Evolutionary conservation across 805 yeast genomes (phyloP), one percentile per base, ranked within the genome.

Genomic region (Monosporozyma solicola): DNA sequence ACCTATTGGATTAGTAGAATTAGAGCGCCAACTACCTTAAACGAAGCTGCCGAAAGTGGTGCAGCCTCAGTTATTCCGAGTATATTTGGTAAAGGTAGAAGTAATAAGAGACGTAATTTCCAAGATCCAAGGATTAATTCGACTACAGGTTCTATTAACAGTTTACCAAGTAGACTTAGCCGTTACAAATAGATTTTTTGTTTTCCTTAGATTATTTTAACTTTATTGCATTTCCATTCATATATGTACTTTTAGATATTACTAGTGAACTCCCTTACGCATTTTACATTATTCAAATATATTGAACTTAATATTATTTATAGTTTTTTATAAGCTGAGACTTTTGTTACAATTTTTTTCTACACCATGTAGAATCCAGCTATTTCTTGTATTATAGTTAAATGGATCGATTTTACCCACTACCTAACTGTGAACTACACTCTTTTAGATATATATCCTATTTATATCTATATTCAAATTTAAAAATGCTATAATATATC

Each of bases 1-100:
- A 68, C 69, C 22, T 68, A 62, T 58, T 74, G 77, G 77, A 57
- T 75, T 44, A 64, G 67, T 6, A 51, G 52, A 33, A 54, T 52
- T 41, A 57, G 51, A 6, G 62, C 72, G 44, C 71, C 72, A 35
- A 60, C 61, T 0, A 59, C 71, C 3, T 62, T 65, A 29, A 65
- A 70, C 45, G 72, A 66, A 44, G 67, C 69, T 5, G 61, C 68
- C 9, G 69, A 61, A 27, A 62, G 62, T 51, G 67, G 70, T 22
- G 65, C 67, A 1, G 66, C 65, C 49, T 72, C 77, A 1, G 62
- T 70, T 3, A 59, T 72, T 41, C 59, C 63, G 7, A 59, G 57
- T 37, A 58, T 61, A 16, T 49, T 63, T 20, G 64, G 63, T 41
- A 58, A 52, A 53, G 51, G 53, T 50, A 48, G 41, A 24, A 32